phyloP scores from a whole-genome alignment of 331 rosid genomes.

The Ulmus americana region DNA sequence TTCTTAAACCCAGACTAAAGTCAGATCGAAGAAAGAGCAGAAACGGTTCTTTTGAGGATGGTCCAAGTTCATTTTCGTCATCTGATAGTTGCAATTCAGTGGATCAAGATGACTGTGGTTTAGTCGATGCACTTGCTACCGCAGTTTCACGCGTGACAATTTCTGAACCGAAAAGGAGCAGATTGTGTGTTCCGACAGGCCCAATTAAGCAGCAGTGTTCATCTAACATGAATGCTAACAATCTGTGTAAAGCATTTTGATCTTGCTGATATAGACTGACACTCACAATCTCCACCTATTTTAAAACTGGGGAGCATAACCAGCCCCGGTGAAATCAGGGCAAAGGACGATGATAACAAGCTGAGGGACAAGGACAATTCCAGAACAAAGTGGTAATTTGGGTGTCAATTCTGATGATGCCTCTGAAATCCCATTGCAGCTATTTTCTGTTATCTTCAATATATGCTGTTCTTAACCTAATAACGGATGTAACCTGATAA shows the following conservation, averaged over 20 bases:
- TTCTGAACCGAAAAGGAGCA: slow-evolving; percentile 89
- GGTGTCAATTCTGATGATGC: slow-evolving; percentile 28
- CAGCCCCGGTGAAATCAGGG: slow-evolving; percentile 25
- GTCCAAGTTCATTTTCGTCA: slow-evolving; percentile 33
- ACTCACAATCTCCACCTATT: slow-evolving; percentile 39
- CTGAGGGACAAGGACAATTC: slow-evolving; percentile 16
- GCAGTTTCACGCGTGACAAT: slow-evolving; percentile 90
- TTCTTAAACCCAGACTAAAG: slow-evolving; percentile 35
- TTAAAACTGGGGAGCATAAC: slow-evolving; percentile 36
- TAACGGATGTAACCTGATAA: slow-evolving; percentile 37
- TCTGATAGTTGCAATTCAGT: slow-evolving; percentile 63
- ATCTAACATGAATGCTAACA: slow-evolving; percentile 89
- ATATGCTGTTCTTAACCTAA: slow-evolving; percentile 33
- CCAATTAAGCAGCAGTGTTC: slow-evolving; percentile 92
- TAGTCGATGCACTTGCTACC: slow-evolving; percentile 80
- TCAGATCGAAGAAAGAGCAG: slow-evolving; percentile 39
- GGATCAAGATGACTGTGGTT: slow-evolving; percentile 54
- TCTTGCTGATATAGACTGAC: slow-evolving; percentile 54
- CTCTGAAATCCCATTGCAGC: slow-evolving; percentile 31
- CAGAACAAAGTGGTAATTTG: slow-evolving; percentile 27
- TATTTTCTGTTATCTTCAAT: background rate
- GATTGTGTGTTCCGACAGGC: slow-evolving; percentile 73
- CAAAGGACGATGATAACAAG: slow-evolving; percentile 36
- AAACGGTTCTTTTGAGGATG: slow-evolving; percentile 40
- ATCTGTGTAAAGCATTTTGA: slow-evolving; percentile 97